Evolutionary conservation across 2,329 filamentous ascomycete genomes (phyloP).

Genomic region (Tolypocladium amazonense): DNA sequence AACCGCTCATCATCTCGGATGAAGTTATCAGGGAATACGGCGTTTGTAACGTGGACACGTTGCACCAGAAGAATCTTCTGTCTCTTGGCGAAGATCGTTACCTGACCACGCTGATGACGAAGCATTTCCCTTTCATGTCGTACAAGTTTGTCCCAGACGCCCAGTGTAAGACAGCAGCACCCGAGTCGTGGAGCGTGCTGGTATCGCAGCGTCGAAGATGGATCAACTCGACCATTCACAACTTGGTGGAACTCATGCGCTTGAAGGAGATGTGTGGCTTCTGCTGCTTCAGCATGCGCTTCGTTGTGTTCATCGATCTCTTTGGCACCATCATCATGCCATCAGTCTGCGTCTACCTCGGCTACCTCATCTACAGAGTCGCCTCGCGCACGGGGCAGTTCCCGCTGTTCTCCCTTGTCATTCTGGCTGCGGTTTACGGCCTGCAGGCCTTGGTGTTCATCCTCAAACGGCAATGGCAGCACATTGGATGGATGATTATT

Average conservation of each 20-base stretch:
- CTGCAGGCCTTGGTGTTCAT: constrained; percentile 95
- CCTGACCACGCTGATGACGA: constrained; percentile 94
- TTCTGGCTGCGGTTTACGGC: constrained; percentile 88
- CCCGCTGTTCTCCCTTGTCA: constrained; percentile 76
- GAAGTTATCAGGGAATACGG: constrained; percentile 80
- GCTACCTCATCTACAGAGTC: constrained; percentile 74
- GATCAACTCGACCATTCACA: constrained; percentile 99
- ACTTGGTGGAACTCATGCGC: constrained; percentile 80
- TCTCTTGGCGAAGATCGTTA: constrained; percentile 95
- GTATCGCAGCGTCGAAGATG: constrained; percentile 96
- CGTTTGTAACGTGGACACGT: constrained; percentile 80
- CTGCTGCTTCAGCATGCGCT: constrained; percentile 97
- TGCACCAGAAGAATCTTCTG: constrained; percentile 93
- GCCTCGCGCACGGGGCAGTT: constrained; percentile 61
- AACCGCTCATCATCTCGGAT: constrained; percentile 88
- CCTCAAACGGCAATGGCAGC: constrained; percentile 94
- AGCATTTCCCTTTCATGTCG: constrained; percentile 89
- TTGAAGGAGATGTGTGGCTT: constrained; percentile 95
- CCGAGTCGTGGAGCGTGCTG: constrained; percentile 86
- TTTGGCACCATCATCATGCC: constrained; percentile 87
- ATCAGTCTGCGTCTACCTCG: constrained; percentile 77
- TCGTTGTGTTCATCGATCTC: constrained; percentile 90
- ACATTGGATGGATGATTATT: constrained; percentile 99
- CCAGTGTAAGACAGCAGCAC: constrained; percentile 85
- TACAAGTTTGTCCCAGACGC: constrained; percentile 95